Evolutionary conservation across 495 filamentous ascomycete genomes (phyloP).

Genomic region (Xylaria sp.): DNA sequence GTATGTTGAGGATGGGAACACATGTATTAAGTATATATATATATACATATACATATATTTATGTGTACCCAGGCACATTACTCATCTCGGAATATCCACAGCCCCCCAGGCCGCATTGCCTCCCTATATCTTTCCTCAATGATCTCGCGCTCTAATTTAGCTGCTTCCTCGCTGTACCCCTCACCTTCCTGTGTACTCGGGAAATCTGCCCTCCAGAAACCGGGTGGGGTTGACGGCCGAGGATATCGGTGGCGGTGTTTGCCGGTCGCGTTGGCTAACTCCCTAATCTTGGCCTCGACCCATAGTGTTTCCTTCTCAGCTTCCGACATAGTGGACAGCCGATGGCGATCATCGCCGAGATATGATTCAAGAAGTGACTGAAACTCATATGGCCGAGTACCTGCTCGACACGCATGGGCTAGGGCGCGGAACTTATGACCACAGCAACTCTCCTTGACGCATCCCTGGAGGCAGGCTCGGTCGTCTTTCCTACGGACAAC

Average conservation of each 20-base stretch:
- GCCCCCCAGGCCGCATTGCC: constrained; percentile 76
- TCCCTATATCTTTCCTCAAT: constrained; percentile 80
- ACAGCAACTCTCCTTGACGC: constrained; percentile 78
- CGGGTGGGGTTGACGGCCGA: constrained; percentile 74
- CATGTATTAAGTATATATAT: not conserved
- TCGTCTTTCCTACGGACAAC: constrained; percentile 76
- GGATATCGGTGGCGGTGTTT: constrained; percentile 78
- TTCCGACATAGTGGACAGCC: constrained; percentile 52
- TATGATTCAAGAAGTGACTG: constrained; percentile 67
- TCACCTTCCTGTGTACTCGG: constrained; percentile 81
- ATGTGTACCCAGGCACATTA: constrained; percentile 34
- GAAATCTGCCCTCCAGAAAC: constrained; percentile 90
- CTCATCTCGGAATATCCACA: constrained; percentile 85
- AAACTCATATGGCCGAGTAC: constrained; percentile 50
- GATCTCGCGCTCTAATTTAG: constrained; percentile 61
- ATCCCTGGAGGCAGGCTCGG: constrained; percentile 80
- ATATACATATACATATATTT: not conserved
- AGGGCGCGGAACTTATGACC: constrained; percentile 73
- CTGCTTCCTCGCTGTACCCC: constrained; percentile 66
- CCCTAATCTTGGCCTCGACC: constrained; percentile 69
- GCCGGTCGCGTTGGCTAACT: constrained; percentile 74
- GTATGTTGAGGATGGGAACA: not conserved
- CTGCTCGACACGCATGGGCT: constrained; percentile 55
- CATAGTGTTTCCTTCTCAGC: constrained; percentile 64
- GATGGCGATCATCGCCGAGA: constrained; percentile 65